A percentile compares a stretch with the other conserved stretches of the same genome.
Conservation (phyloP, 768 basidiomycete species). For the Sutorius australiensis region DNA sequence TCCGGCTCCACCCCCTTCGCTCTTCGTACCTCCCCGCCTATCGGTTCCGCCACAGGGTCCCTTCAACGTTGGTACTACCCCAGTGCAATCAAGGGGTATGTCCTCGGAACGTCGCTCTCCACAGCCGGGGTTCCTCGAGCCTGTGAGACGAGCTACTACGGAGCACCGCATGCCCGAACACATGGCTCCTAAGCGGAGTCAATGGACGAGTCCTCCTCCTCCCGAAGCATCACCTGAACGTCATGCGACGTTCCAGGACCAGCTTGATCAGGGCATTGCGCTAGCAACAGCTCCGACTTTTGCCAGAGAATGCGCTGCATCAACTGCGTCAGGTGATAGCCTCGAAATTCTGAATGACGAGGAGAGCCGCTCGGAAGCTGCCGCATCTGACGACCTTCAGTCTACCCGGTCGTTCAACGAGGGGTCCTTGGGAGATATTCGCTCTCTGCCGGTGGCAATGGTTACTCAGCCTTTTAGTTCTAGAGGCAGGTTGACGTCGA, state of each 20-base stretch:
- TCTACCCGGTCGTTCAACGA: constrained; percentile 66
- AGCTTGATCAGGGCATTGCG: constrained; percentile 61
- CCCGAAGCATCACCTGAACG: constrained; percentile 67
- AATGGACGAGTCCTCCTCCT: constrained; percentile 86
- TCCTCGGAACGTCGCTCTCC: constrained; percentile 52
- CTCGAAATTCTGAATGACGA: constrained; percentile 63
- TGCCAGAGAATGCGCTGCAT: constrained; percentile 50
- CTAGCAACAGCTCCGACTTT: constrained; percentile 64
- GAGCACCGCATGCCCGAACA: constrained; percentile 51
- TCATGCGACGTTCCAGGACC: constrained; percentile 62
- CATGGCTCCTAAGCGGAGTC: constrained; percentile 75
- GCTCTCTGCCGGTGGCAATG: constrained; percentile 10
- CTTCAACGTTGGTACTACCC: constrained; percentile 62
- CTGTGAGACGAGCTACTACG: constrained; percentile 31
- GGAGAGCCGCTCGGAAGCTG: constrained; percentile 53
- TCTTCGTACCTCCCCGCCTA: constrained; percentile 45
- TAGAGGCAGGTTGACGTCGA: constrained; percentile 27
- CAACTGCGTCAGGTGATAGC: constrained; percentile 58
- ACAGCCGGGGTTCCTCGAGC: constrained; percentile 44
- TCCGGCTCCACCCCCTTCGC: constrained; percentile 36
- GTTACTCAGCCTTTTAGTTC: constrained; percentile 10
- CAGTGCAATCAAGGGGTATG: constrained; percentile 46
- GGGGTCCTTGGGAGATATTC: constrained; percentile 30
- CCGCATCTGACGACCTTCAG: constrained; percentile 66
- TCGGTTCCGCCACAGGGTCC: constrained; percentile 63